Percentiles rank a stretch among this genome's conserved stretches.
These are phyloP conservation scores for Ormosia semicastrata DNA, from an alignment of 306 rosid species.

Conservation along the genomic window DNA sequence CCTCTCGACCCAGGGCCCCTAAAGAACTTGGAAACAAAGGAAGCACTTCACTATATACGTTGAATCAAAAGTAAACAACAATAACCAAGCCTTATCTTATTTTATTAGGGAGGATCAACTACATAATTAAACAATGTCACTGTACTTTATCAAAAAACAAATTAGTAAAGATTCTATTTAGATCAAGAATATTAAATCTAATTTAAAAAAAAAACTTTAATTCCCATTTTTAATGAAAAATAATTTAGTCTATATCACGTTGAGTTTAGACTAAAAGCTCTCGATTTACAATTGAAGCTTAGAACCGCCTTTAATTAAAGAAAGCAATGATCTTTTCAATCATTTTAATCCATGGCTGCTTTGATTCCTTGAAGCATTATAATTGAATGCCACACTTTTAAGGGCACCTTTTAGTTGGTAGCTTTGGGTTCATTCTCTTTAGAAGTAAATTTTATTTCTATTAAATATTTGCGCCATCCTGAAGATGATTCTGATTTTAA, in stretches of 20 bases:
- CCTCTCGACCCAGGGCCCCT: background rate
- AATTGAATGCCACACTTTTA: slow-evolving; percentile 24
- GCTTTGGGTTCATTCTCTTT: slow-evolving; percentile 3
- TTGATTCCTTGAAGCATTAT: slow-evolving; percentile 23
- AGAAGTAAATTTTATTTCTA: background rate
- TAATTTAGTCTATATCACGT: background rate
- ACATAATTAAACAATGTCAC: background rate
- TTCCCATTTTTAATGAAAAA: background rate
- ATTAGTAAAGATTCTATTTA: background rate
- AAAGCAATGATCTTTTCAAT: slow-evolving; percentile 20
- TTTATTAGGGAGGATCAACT: background rate
- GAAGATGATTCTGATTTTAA: background rate
- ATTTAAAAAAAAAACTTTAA: background rate
- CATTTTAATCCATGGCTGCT: background rate
- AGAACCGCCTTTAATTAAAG: background rate
- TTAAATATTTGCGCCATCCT: background rate
- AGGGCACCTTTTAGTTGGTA: slow-evolving; percentile 23
- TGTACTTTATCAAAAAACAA: background rate
- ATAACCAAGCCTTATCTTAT: background rate
- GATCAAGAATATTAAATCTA: background rate
- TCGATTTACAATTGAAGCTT: slow-evolving; percentile 3
- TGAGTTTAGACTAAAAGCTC: slow-evolving; percentile 14
- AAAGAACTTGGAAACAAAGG: background rate
- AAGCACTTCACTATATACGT: background rate
- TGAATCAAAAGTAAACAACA: too few relatives aligned